These are phyloP conservation scores for Phyllostachys edulis DNA, from an alignment of 176 grass and related monocot genomes.

Conservation along the genomic window DNA sequence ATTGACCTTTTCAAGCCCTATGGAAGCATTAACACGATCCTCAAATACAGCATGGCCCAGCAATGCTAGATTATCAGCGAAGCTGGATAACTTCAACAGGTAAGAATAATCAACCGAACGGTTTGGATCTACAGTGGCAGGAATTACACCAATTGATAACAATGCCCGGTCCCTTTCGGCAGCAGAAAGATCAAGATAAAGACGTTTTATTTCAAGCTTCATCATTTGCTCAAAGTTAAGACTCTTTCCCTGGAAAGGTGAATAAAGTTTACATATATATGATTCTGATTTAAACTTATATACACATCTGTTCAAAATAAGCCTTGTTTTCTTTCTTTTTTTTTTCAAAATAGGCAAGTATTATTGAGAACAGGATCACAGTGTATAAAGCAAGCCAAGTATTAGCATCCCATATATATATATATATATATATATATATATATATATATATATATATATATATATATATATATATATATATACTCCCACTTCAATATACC, in stretches of 20 bases:
- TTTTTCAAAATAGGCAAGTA: slow-evolving; percentile 14
- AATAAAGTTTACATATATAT: slow-evolving; percentile 35
- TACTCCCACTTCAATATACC: no score
- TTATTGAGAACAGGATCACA: slow-evolving; percentile 19
- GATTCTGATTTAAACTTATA: slow-evolving; percentile 23
- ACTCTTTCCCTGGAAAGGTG: slow-evolving; percentile 61
- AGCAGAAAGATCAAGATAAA: slow-evolving; percentile 77
- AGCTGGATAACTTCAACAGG: slow-evolving; percentile 66
- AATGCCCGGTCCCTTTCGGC: slow-evolving; percentile 84
- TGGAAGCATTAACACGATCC: slow-evolving; percentile 77
- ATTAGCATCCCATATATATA: slow-evolving; percentile 16
- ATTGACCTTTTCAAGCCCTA: slow-evolving; percentile 62
- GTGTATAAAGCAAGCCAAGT: neutral
- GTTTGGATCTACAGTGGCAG: slow-evolving; percentile 88
- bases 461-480: no score
- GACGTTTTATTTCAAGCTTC: slow-evolving; percentile 93
- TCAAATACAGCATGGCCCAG: slow-evolving; percentile 80
- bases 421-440: no score
- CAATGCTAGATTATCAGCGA: slow-evolving; percentile 79
- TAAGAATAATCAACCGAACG: slow-evolving; percentile 74
- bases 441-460: neutral
- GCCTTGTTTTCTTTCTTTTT: slow-evolving; percentile 2
- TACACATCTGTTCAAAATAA: neutral
- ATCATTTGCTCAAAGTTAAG: slow-evolving; percentile 79
- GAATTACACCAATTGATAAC: slow-evolving; percentile 89